phyloP scores from a whole-genome alignment of 78 protist species.

The Monosiga brevicollis region DNA sequence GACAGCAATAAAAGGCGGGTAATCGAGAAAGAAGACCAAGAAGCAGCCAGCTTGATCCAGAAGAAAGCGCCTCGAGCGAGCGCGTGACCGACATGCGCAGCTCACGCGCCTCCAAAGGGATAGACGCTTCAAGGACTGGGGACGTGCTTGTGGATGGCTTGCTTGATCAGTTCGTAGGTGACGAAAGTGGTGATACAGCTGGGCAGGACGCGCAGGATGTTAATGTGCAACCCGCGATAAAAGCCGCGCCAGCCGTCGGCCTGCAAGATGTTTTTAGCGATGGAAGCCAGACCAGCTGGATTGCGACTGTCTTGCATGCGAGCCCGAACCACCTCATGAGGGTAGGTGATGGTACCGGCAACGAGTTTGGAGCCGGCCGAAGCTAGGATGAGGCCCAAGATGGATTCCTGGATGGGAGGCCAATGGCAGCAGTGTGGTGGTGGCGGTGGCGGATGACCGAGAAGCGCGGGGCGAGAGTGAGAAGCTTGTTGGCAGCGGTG shows the following conservation, averaged over 20 bases:
- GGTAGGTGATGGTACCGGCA: background rate
- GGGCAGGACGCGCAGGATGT: background rate
- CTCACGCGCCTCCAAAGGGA: too few species aligned
- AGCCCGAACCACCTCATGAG: background rate
- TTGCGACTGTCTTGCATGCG: background rate
- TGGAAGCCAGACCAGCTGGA: background rate
- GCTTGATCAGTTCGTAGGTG: background rate
- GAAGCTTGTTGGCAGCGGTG: too few species aligned
- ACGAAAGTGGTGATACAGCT: background rate
- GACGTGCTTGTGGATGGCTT: background rate
- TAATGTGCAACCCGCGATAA: background rate
- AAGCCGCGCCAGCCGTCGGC: background rate
- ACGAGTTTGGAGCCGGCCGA: background rate
- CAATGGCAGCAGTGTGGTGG: too few species aligned
- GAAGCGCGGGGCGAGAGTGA: too few species aligned
- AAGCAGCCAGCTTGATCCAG: too few species aligned
- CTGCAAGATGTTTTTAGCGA: background rate
- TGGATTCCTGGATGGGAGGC: background rate
- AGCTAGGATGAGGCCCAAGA: background rate
- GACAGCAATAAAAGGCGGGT: too few species aligned
- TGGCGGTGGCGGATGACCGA: too few species aligned
- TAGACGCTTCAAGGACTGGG: too few species aligned
- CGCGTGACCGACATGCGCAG: too few species aligned
- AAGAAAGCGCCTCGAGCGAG: too few species aligned
- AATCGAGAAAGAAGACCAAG: too few species aligned